Conservation (phyloP, 2,329 filamentous ascomycete species). For the Neopestalotiopsis rosae region DNA sequence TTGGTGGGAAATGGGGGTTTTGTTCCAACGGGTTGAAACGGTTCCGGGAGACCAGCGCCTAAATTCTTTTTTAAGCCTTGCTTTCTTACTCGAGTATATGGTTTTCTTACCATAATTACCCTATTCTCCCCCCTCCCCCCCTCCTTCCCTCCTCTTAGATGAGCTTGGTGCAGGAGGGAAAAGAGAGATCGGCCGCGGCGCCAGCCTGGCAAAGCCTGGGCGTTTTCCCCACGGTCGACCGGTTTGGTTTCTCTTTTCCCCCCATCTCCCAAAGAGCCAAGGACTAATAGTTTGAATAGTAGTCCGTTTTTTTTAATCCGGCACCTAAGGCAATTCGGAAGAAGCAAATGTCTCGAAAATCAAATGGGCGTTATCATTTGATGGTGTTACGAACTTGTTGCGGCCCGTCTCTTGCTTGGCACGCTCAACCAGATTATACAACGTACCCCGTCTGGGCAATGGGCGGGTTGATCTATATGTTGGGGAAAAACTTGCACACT, state of each 20-base stretch:
- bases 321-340: not conserved
- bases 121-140: not conserved
- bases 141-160: not conserved
- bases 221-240: too few species aligned
- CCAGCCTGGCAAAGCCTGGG: too few species aligned
- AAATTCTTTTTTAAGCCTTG: not conserved
- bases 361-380: not conserved
- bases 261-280: not conserved
- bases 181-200: not conserved
- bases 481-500: not conserved
- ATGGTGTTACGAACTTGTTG: not conserved
- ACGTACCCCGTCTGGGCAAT: not conserved
- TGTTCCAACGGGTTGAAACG: not conserved
- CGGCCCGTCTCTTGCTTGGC: not conserved
- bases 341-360: not conserved
- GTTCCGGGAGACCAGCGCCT: not conserved
- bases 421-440: not conserved
- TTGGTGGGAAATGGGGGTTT: not conserved
- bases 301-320: not conserved
- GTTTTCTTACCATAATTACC: not conserved
- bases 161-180: not conserved
- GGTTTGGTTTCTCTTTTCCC: too few species aligned
- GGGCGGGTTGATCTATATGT: not conserved
- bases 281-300: not conserved
- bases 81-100: not conserved